Evolutionary conservation across 495 filamentous ascomycete species (phyloP).

Genomic region (Talaromyces liani): DNA sequence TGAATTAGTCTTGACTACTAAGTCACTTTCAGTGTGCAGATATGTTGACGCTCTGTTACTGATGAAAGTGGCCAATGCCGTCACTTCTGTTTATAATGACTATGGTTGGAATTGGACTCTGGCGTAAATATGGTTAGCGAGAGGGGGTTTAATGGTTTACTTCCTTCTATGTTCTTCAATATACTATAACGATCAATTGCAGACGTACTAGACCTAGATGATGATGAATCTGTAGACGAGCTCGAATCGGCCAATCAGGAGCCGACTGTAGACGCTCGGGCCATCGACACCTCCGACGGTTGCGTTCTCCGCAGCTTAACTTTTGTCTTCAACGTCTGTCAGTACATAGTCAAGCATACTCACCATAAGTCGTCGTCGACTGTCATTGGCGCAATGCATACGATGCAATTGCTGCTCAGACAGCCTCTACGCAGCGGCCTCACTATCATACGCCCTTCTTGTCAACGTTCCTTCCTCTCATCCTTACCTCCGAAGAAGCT

Average conservation of each 20-base stretch:
- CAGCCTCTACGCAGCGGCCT: conserved; percentile 29
- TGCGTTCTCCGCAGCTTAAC: background rate
- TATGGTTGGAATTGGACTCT: conserved; percentile 13
- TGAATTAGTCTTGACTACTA: background rate
- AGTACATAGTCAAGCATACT: background rate
- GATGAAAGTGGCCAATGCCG: conserved; percentile 15
- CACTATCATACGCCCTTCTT: background rate
- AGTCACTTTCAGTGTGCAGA: background rate
- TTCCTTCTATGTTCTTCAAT: background rate
- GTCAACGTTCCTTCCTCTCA: background rate
- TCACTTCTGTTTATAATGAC: conserved; percentile 31
- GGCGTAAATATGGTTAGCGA: background rate
- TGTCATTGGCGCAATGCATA: background rate
- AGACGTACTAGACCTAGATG: background rate
- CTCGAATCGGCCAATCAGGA: background rate
- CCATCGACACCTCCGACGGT: background rate
- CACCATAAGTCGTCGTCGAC: background rate
- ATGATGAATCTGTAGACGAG: background rate
- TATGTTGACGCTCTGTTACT: background rate
- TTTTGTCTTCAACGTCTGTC: background rate
- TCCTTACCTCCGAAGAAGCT: background rate
- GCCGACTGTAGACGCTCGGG: background rate
- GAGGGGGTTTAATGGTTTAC: background rate
- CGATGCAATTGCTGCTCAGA: conserved; percentile 34
- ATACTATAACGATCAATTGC: background rate